phyloP scores from a whole-genome alignment of 345 rosid species.

The Eucalyptus tenuipes region DNA sequence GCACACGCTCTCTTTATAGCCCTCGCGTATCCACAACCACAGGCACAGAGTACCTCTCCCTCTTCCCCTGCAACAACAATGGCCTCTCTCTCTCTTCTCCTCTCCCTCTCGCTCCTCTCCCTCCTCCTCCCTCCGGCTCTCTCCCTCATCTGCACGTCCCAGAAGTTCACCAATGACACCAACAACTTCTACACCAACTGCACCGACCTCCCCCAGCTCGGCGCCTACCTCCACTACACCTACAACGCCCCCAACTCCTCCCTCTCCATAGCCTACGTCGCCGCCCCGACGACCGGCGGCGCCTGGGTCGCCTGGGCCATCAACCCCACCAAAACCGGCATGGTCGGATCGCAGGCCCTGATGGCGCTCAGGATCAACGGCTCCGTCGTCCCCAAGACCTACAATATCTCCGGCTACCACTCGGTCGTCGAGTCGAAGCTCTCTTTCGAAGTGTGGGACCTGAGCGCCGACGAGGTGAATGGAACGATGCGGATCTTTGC shows the following conservation, averaged over 20 bases:
- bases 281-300: slow-evolving; percentile 24
- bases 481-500: slow-evolving; percentile 4
- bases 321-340: slow-evolving; percentile 42
- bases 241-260: slow-evolving; percentile 62
- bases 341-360: slow-evolving; percentile 58
- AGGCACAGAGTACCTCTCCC: background rate
- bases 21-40: background rate
- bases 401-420: background rate
- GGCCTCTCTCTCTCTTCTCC: background rate
- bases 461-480: background rate
- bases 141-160: slow-evolving; percentile 52
- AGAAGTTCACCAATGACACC: slow-evolving; percentile 22
- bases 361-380: slow-evolving; percentile 26
- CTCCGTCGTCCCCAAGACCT: slow-evolving; percentile 3
- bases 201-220: slow-evolving; percentile 56
- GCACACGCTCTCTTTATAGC: background rate
- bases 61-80: background rate
- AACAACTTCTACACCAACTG: slow-evolving; percentile 38
- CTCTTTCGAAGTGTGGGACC: slow-evolving; percentile 1
- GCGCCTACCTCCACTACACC: slow-evolving; percentile 64
- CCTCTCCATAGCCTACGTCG: slow-evolving; percentile 61
- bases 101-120: background rate
- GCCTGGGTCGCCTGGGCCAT: slow-evolving; percentile 93
- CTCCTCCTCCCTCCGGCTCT: slow-evolving; percentile 3
- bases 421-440: background rate